phyloP scores from a whole-genome alignment of 768 basidiomycete genomes.

The Phanerodontia chrysosporium region DNA sequence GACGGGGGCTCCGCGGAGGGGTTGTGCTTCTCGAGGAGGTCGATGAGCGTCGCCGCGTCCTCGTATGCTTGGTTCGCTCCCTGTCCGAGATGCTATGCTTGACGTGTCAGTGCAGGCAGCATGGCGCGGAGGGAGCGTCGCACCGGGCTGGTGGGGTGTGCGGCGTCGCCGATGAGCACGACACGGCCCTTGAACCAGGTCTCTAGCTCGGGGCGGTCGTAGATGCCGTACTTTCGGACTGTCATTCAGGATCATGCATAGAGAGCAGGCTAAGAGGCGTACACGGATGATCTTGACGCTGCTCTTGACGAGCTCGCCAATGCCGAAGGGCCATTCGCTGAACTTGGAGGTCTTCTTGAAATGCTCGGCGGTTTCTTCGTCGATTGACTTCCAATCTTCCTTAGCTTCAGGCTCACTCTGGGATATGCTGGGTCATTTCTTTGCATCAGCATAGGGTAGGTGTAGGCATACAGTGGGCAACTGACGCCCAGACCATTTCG shows the following conservation, averaged over 20 bases:
- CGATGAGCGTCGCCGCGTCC: conserved; percentile 34
- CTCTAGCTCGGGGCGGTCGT: conserved; percentile 38
- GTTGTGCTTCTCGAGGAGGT: conserved; percentile 30
- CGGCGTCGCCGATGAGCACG: conserved; percentile 41
- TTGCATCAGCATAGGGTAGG: background rate
- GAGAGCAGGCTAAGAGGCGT: background rate
- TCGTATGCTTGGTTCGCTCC: conserved; percentile 44
- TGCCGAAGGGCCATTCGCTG: conserved; percentile 23
- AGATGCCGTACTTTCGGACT: conserved; percentile 34
- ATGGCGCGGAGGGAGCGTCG: conserved; percentile 5
- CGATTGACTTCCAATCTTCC: conserved; percentile 17
- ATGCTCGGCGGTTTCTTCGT: conserved; percentile 7
- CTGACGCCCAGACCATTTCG: background rate
- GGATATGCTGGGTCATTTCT: background rate
- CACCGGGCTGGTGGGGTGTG: conserved; percentile 43
- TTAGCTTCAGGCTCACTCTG: background rate
- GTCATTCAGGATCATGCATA: no score
- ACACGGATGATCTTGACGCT: conserved; percentile 27
- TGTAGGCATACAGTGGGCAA: background rate
- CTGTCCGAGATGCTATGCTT: conserved; percentile 40
- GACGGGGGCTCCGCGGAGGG: conserved; percentile 23
- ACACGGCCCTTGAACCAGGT: conserved; percentile 40
- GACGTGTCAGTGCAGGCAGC: background rate
- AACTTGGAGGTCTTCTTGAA: conserved; percentile 20
- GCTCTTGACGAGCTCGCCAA: conserved; percentile 22